A percentile compares a stretch with the other conserved stretches of the same genome.
These are phyloP conservation scores for Rickenella mellea DNA, from an alignment of 768 basidiomycete genomes.

Conservation along the genomic window DNA sequence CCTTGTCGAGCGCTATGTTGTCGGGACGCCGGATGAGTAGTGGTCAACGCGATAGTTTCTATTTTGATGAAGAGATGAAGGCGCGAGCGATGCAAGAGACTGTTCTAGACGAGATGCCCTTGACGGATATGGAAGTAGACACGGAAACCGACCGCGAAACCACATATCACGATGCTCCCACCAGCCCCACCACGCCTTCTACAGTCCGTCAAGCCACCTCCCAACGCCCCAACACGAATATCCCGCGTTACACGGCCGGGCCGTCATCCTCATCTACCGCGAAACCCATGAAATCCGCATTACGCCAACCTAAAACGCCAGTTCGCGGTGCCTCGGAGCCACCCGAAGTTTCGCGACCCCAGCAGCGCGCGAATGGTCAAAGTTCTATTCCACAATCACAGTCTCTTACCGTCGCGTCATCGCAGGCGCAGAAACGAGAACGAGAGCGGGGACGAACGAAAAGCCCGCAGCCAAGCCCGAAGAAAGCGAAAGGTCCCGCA, in stretches of 20 bases:
- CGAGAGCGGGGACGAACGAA: constrained; percentile 31
- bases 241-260: not conserved
- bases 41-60: constrained; percentile 52
- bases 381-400: too few relatives aligned
- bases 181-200: constrained; percentile 11
- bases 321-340: not conserved
- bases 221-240: not conserved
- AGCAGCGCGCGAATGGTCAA: not conserved
- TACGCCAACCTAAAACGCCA: constrained; percentile 14
- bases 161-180: constrained; percentile 6
- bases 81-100: constrained; percentile 33
- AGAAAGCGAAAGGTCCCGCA: constrained; percentile 26
- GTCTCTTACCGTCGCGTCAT: not conserved
- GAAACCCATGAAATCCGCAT: constrained; percentile 24
- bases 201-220: not conserved
- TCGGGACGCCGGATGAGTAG: constrained; percentile 42
- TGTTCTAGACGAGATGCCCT: constrained; percentile 68
- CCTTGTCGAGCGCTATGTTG: constrained; percentile 2
- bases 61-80: constrained; percentile 50
- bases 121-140: constrained; percentile 63
- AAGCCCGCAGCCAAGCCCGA: constrained; percentile 37
- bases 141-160: constrained; percentile 13
- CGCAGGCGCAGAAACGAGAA: constrained; percentile 22
- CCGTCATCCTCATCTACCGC: too few relatives aligned
- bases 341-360: not conserved